A percentile compares a stretch with the other conserved stretches of the same genome.
phyloP scores from a whole-genome alignment of 1,284 basidiomycete species.

The Flammula alnicola region DNA sequence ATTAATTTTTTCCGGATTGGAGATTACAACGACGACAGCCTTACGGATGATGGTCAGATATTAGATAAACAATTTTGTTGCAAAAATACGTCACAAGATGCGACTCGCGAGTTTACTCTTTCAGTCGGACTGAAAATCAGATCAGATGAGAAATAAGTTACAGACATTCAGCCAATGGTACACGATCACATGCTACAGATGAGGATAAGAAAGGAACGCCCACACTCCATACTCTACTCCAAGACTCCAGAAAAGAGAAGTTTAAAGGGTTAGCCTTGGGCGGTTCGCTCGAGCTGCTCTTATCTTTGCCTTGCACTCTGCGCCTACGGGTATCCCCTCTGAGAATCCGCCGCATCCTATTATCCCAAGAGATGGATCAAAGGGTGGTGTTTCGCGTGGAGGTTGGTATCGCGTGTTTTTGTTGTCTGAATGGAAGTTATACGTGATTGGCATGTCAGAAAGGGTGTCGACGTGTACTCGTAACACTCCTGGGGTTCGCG shows the following conservation, averaged over 20 bases:
- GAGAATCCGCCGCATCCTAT: conserved; percentile 2
- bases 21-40: too few relatives aligned
- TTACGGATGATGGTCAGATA: too few relatives aligned
- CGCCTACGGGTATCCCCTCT: neutral
- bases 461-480: conserved; percentile 3
- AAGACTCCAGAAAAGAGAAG: neutral
- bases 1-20: too few relatives aligned
- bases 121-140: too few relatives aligned
- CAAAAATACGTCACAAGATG: too few relatives aligned
- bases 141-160: too few relatives aligned
- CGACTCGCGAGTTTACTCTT: too few relatives aligned
- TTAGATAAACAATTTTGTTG: too few relatives aligned
- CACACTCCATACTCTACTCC: too few relatives aligned
- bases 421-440: conserved; percentile 4
- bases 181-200: neutral
- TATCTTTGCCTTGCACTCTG: conserved; percentile 6
- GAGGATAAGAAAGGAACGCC: too few relatives aligned
- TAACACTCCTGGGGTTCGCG: conserved; percentile 1
- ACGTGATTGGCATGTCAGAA: conserved; percentile 2
- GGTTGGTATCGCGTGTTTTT: conserved; percentile 4
- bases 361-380: neutral
- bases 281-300: neutral
- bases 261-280: neutral
- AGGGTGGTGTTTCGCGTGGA: neutral
- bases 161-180: too few relatives aligned